Evolutionary conservation across 805 yeast species (phyloP), one percentile per base, ranked within the genome.

Genomic region (Wickerhamomyces canadensis): DNA sequence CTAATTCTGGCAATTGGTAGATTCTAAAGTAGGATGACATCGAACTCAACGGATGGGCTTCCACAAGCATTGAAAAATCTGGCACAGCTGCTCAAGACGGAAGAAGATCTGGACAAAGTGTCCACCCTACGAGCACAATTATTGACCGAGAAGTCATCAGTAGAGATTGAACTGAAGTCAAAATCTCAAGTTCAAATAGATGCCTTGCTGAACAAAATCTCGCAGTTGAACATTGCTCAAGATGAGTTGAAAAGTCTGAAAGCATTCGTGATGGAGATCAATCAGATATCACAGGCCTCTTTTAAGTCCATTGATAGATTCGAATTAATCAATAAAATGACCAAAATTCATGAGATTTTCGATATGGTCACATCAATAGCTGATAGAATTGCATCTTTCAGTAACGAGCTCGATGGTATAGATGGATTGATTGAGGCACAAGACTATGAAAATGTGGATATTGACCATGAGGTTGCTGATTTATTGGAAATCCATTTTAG

Each of bases 281-380:
- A 69, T 41, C 62, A 57, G 18, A 48, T 79, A 6, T 73, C 80
- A 37, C 60, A 60, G n/a, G 80, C 76, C 19, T 75, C 82, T 15
- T 67, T 73, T 21, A 65, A 74, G 10, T 68, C 80, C 8, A 80
- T 85, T 17, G 68, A 72, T 16, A 74, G 80, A 38, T 88, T 85
- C 57, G 82, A 76, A 34, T 66, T 82, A 27, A 80, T 89, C 33
- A 74, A 77, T 53, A 69, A 72, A 41, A 75, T 87, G 42, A 76
- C 94, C 0, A 67, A 66, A 19, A 72, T 83, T 4, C 80, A 84
- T 55, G 83, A 81, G 46, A 82, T 80, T 47, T 78, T 91, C 55
- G 74, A 71, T 34, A 81, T 78, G 48, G 84, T 86, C 8, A 76
- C 79, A 28, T 62, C 67, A 45, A 75, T 88, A 22, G 78, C 80